Percentiles rank a stretch among this genome's conserved stretches.
Conservation (phyloP, 2,329 filamentous ascomycete species). For the Cryphonectria carpinicola region DNA sequence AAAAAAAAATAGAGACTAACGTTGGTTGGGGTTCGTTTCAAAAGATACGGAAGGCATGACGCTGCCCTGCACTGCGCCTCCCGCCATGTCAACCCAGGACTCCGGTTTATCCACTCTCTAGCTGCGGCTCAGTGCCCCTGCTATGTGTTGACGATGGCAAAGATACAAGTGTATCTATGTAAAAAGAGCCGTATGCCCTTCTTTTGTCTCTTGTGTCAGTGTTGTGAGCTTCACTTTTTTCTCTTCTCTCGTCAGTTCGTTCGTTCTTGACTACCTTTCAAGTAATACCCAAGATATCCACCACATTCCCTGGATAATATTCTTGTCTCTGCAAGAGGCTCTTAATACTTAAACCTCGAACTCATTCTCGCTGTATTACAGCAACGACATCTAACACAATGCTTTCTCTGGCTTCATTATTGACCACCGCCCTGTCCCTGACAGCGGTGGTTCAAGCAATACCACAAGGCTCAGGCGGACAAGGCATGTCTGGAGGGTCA, state of each 20-base stretch:
- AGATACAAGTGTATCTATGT: slow-evolving; percentile 25
- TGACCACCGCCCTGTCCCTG: slow-evolving; percentile 21
- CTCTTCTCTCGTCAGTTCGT: background rate
- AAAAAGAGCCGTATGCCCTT: slow-evolving; percentile 4
- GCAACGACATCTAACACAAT: slow-evolving; percentile 1
- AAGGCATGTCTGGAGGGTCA: slow-evolving; percentile 8
- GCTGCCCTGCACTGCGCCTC: slow-evolving; percentile 23
- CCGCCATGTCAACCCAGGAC: slow-evolving; percentile 14
- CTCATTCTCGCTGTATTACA: background rate
- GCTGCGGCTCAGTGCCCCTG: slow-evolving; percentile 10
- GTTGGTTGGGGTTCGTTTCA: slow-evolving; percentile 22
- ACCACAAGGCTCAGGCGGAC: slow-evolving; percentile 21
- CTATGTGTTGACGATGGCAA: background rate
- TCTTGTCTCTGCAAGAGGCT: slow-evolving; percentile 6
- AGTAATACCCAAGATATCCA: background rate
- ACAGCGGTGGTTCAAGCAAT: slow-evolving; percentile 23
- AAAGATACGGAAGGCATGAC: slow-evolving; percentile 20
- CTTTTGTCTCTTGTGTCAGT: slow-evolving; percentile 2
- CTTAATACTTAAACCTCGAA: background rate
- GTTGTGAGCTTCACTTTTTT: background rate
- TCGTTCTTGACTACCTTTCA: background rate
- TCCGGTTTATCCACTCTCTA: slow-evolving; percentile 14
- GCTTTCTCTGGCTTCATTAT: slow-evolving; percentile 20
- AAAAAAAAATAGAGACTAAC: slow-evolving; percentile 5
- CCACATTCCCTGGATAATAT: background rate